Percentiles rank a stretch among this genome's conserved stretches.
Conservation (phyloP, 257 asterid species). For the Ocimum tenuiflorum region DNA sequence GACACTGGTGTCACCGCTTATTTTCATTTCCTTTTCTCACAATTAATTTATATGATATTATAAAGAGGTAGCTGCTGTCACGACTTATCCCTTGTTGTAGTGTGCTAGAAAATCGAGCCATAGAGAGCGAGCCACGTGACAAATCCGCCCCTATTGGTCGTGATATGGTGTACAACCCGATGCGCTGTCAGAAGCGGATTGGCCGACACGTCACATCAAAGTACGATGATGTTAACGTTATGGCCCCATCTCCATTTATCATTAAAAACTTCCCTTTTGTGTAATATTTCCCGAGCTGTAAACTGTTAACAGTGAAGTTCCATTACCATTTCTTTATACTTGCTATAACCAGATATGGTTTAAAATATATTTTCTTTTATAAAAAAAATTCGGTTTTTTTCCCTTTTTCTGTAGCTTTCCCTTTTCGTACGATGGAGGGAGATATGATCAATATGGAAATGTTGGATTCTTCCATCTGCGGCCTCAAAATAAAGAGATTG, state of each 20-base stretch:
- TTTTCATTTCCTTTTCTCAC: no score
- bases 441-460: slow-evolving; percentile 35
- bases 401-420: slow-evolving; percentile 23
- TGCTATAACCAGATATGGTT: slow-evolving; percentile 9
- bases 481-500: slow-evolving; percentile 45
- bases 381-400: neutral
- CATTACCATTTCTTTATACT: neutral
- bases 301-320: slow-evolving; percentile 16
- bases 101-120: no score
- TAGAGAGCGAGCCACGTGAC: slow-evolving; percentile 34
- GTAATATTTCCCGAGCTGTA: neutral
- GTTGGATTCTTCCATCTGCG: slow-evolving; percentile 29
- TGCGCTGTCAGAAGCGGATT: slow-evolving; percentile 26
- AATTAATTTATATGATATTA: no score
- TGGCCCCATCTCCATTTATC: neutral
- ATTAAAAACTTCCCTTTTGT: slow-evolving; percentile 10
- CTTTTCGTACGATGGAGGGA: slow-evolving; percentile 28
- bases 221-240: slow-evolving; percentile 37
- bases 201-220: slow-evolving; percentile 24
- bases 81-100: no score
- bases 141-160: slow-evolving; percentile 15
- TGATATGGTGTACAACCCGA: neutral
- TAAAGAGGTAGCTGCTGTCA: no score
- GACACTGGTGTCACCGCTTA: no score
- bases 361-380: neutral